These are phyloP conservation scores for Marchantia paleacea DNA, from an alignment of 225 moss, liverwort and hornwort species.

Conservation along the genomic window DNA sequence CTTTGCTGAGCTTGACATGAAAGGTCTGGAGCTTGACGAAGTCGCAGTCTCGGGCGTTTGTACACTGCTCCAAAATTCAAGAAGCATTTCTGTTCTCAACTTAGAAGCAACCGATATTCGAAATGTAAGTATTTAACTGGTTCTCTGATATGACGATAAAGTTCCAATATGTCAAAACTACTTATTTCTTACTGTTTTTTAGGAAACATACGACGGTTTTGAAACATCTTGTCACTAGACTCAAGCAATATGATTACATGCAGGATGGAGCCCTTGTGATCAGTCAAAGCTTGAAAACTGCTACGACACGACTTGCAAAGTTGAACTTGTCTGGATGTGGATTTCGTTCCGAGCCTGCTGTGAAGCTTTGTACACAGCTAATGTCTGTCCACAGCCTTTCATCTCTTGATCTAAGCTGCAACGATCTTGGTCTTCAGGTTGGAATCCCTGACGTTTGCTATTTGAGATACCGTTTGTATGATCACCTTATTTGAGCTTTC, in stretches of 20 bases:
- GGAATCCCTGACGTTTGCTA: neutral
- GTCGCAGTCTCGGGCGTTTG: constrained; percentile 56
- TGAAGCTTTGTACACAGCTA: constrained; percentile 52
- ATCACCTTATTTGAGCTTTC: neutral
- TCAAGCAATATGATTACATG: neutral
- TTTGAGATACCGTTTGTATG: neutral
- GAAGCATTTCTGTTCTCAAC: constrained; percentile 65
- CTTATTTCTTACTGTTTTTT: too few species aligned
- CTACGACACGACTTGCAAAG: constrained; percentile 52
- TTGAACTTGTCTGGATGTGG: constrained; percentile 73
- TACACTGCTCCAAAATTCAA: constrained; percentile 59
- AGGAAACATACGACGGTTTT: neutral
- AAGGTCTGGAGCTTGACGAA: constrained; percentile 77
- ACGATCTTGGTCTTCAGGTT: constrained; percentile 65
- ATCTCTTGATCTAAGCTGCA: constrained; percentile 67
- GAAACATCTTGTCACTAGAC: neutral
- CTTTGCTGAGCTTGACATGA: constrained; percentile 87
- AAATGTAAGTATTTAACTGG: constrained; percentile 48
- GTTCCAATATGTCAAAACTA: too few species aligned
- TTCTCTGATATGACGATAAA: too few species aligned
- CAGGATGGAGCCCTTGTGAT: constrained; percentile 85
- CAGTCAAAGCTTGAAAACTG: constrained; percentile 48
- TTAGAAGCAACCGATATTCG: constrained; percentile 69
- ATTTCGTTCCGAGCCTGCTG: constrained; percentile 56
- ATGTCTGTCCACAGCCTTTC: constrained; percentile 62